Base-by-base conservation (phyloP, 2,329 filamentous ascomycete genomes). In the Truncatella angustata region DNA sequence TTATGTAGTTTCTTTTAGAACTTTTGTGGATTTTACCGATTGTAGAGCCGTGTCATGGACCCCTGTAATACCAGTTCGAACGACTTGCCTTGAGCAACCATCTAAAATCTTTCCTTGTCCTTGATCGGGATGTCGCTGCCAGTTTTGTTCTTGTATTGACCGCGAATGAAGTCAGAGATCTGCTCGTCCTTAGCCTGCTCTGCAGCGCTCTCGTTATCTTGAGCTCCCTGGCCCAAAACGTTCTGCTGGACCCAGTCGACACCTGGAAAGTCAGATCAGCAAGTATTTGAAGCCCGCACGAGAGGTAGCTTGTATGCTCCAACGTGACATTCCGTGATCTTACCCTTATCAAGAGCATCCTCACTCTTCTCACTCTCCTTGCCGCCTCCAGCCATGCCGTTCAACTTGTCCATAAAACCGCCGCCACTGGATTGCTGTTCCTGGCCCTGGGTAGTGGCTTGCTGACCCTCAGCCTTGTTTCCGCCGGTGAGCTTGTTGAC, bases 181-280 rank as follows among this genome's bases (percentile, higher is more conserved):
- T 87, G 76, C 70, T 90, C 86, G 67, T 94, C 90, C 74, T 93
- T 92, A 61, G 86, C 87, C 72, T 95, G 90, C 73, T 95, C 90
- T 18, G 84, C 65, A 4, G 90, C 90, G 47, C 70, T 77, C 70
- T 87, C 87, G 66, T 90, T 89, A 72, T 80, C 75, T 73, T 94
- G 90, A 43, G 80, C 65, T 16, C 90, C 90, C 59, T 84, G 74
- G 34, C 84, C 84, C 14, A 94, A 65, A 66, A 91, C 72, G 57
- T 89, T 83, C 70, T 94, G 83, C 71, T 95, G 90, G 21, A 91
- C 80, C 57, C 80, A 83, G 70, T 94, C 90, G 75, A 93, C 76
- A 49, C 82, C 90, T 93, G 34, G 44, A 54, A 16, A 55, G 51
- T 37, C 18, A 18, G n/a, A 12, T 20, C 11, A 24, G 43, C 12